A percentile compares a stretch with the other conserved stretches of the same genome.
Conservation (phyloP, 441 rosid species). For the Erysimum pusillum region DNA sequence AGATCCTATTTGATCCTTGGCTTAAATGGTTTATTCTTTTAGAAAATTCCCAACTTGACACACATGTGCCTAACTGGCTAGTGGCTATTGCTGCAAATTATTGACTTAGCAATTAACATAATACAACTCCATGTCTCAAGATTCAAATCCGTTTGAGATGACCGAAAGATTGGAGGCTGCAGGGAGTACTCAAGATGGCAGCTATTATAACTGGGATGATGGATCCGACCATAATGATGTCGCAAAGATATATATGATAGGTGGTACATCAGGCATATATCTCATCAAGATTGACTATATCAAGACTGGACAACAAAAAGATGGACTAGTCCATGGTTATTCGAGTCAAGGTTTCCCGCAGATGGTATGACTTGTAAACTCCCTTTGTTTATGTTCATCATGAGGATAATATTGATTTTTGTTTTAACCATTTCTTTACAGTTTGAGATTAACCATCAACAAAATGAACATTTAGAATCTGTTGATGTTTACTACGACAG, state of each 20-base stretch:
- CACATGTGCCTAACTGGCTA: too few relatives aligned
- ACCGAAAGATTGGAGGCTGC: neutral
- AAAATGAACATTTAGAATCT: constrained; percentile 7
- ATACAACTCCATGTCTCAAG: too few relatives aligned
- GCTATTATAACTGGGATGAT: neutral
- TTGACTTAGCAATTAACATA: too few relatives aligned
- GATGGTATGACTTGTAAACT: neutral
- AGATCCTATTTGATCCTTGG: too few relatives aligned
- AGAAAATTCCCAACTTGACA: too few relatives aligned
- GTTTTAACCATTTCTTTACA: neutral
- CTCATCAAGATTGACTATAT: neutral
- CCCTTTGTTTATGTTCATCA: neutral
- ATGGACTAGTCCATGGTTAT: neutral
- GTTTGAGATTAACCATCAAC: constrained; percentile 14
- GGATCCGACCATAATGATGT: neutral
- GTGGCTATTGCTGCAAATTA: too few relatives aligned
- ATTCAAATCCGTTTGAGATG: neutral
- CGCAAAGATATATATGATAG: neutral
- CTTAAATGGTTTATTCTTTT: too few relatives aligned
- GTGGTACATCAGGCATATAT: neutral
- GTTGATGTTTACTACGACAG: neutral
- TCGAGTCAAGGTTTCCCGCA: neutral
- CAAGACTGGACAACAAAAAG: neutral
- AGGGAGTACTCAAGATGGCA: too few relatives aligned
- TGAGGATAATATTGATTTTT: neutral